phyloP scores from a whole-genome alignment of 2,329 filamentous ascomycete genomes.

The Diaporthe ampelina region DNA sequence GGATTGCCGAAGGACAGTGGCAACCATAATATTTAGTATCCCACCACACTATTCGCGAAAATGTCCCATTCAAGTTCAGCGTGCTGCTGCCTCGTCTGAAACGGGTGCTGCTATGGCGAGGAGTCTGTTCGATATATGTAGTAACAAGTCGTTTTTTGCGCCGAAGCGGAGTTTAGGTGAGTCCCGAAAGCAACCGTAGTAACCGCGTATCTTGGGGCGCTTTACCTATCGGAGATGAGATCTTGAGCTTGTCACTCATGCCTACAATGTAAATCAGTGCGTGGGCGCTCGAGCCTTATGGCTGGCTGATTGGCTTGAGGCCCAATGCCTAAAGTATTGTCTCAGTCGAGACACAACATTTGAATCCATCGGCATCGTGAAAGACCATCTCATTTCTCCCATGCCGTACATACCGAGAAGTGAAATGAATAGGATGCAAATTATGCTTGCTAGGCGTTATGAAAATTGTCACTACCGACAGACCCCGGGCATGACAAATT shows the following conservation, averaged over 20 bases:
- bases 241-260: slow-evolving; percentile 13
- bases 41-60: background rate
- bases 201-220: slow-evolving; percentile 20
- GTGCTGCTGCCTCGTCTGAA: slow-evolving; percentile 3
- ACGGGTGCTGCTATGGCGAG: background rate
- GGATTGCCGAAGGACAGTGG: slow-evolving; percentile 8
- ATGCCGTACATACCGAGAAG: background rate
- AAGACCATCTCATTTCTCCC: background rate
- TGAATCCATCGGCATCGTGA: too few species aligned
- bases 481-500: slow-evolving; percentile 4
- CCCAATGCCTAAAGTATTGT: too few species aligned
- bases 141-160: background rate
- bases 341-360: background rate
- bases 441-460: background rate
- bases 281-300: background rate
- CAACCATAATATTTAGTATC: background rate
- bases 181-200: slow-evolving; percentile 25
- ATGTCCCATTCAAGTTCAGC: background rate
- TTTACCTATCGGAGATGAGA: slow-evolving; percentile 24
- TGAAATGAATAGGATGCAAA: background rate
- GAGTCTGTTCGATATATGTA: background rate
- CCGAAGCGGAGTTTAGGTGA: background rate
- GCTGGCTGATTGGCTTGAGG: background rate
- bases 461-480: background rate
- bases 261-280: background rate